Conservation (phyloP, 768 basidiomycete species). For the Suillus decipiens region DNA sequence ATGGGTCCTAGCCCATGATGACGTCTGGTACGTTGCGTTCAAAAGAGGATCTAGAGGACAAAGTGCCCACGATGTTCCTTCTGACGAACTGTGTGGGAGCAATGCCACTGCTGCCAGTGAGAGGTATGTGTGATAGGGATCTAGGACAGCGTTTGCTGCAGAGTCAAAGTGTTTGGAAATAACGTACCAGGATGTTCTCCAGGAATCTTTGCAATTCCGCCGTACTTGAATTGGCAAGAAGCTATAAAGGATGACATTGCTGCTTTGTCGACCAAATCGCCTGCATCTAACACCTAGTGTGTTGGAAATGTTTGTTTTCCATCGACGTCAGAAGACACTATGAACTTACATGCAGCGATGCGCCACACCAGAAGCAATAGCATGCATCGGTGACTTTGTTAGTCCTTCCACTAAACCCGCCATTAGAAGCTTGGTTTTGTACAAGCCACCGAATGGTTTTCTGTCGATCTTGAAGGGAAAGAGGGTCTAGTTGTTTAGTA, state of each 20-base stretch:
- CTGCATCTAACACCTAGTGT: conserved; percentile 66
- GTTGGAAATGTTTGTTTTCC: background rate
- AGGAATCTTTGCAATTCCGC: conserved; percentile 86
- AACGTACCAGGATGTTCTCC: conserved; percentile 73
- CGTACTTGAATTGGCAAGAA: conserved; percentile 82
- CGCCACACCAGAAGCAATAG: conserved; percentile 96
- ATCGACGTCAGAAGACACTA: background rate
- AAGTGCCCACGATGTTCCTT: conserved; percentile 54
- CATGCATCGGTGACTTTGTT: conserved; percentile 90
- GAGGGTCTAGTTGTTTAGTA: conserved; percentile 30
- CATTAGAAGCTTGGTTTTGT: conserved; percentile 61
- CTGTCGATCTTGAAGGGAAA: conserved; percentile 41
- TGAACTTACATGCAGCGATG: conserved; percentile 65
- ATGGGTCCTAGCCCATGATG: conserved; percentile 63
- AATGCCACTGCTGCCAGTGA: conserved; percentile 81
- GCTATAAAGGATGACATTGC: conserved; percentile 67
- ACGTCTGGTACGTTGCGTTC: conserved; percentile 69
- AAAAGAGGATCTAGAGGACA: conserved; percentile 64
- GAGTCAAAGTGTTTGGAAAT: background rate
- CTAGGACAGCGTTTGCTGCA: conserved; percentile 39
- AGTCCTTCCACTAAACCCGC: conserved; percentile 88
- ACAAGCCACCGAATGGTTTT: conserved; percentile 76
- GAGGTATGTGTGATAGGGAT: conserved; percentile 96
- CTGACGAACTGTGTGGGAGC: conserved; percentile 45
- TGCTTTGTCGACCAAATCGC: conserved; percentile 54